Evolutionary conservation across 2,329 filamentous ascomycete species (phyloP).

Genomic region (Nigrospora osmanthi): DNA sequence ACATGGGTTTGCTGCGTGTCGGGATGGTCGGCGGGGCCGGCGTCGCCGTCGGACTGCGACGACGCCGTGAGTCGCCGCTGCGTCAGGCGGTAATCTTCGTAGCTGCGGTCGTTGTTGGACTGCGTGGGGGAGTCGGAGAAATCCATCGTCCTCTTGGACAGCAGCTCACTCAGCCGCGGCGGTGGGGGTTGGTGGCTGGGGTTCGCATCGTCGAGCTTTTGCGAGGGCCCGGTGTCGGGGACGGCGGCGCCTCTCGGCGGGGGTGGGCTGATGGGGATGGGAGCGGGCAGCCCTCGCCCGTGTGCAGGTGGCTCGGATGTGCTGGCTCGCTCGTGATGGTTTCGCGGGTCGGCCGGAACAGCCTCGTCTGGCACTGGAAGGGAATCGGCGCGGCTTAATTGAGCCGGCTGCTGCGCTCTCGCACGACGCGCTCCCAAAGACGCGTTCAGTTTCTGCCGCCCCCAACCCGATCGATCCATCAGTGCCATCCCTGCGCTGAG

Average conservation of each 20-base stretch:
- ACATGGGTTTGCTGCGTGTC: slow-evolving; percentile 9
- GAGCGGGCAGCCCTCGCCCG: background rate
- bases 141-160: slow-evolving; percentile 28
- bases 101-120: slow-evolving; percentile 48
- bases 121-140: slow-evolving; percentile 48
- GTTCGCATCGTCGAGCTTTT: background rate
- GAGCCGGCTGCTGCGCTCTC: too few species aligned
- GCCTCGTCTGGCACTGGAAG: too few species aligned
- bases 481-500: too few species aligned
- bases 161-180: background rate
- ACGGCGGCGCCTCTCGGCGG: too few species aligned
- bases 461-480: too few species aligned
- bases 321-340: background rate
- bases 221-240: too few species aligned
- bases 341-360: background rate
- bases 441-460: too few species aligned
- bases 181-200: background rate
- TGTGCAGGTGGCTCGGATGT: background rate
- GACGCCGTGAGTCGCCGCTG: background rate
- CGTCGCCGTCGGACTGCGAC: slow-evolving; percentile 16
- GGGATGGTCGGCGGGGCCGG: slow-evolving; percentile 13
- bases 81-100: slow-evolving; percentile 32
- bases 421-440: too few species aligned
- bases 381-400: too few species aligned
- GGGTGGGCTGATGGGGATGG: background rate